Conservation (phyloP, 768 basidiomycete genomes). For the Tricholoma terreum region DNA sequence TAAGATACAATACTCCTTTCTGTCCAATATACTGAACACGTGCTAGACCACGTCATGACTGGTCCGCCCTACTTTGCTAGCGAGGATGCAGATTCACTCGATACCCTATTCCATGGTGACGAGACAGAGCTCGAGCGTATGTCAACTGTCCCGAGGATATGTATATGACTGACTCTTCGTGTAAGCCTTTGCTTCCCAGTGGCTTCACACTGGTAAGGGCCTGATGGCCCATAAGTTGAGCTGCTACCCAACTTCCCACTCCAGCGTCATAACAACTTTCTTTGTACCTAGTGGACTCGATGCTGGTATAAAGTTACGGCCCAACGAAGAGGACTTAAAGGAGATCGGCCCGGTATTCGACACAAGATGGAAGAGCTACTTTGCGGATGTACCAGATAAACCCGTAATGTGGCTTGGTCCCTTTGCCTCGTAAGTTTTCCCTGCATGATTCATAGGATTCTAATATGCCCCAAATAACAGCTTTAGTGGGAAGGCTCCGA, state of each 20-base stretch:
- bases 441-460: background rate
- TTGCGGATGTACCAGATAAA: constrained; percentile 51
- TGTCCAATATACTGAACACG: background rate
- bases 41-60: constrained; percentile 39
- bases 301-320: constrained; percentile 55
- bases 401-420: constrained; percentile 45
- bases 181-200: constrained; percentile 13
- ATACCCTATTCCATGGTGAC: constrained; percentile 41
- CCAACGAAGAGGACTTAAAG: constrained; percentile 45
- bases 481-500: constrained; percentile 13
- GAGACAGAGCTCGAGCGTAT: constrained; percentile 39
- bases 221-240: constrained; percentile 52
- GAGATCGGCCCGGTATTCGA: constrained; percentile 49
- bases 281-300: constrained; percentile 43
- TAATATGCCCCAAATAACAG: constrained; percentile 22
- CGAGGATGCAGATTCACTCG: constrained; percentile 48
- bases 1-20: constrained; percentile 14
- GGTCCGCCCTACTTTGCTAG: constrained; percentile 40
- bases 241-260: background rate
- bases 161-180: background rate
- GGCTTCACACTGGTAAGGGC: constrained; percentile 15
- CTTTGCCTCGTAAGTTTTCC: constrained; percentile 37
- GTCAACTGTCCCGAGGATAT: constrained; percentile 8
- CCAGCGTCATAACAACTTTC: background rate
- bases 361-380: constrained; percentile 48